Evolutionary conservation across 768 basidiomycete species (phyloP).

Genomic region (Clitopilus hobsonii): DNA sequence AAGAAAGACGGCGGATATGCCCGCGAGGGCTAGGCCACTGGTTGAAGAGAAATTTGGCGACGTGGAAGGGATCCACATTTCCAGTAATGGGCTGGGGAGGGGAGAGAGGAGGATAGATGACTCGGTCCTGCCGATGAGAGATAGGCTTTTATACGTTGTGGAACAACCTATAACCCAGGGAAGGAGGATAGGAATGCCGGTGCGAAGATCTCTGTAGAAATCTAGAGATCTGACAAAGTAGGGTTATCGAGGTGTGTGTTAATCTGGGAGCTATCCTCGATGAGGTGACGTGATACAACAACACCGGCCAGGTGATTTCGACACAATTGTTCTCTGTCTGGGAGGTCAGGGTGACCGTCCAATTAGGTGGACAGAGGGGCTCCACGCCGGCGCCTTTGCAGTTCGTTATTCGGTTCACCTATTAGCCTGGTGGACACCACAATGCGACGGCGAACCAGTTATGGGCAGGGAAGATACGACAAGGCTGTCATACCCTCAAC

Average conservation of each 20-base stretch:
- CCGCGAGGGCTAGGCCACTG: neutral
- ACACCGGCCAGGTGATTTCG: slow-evolving; percentile 1
- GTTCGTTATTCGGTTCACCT: neutral
- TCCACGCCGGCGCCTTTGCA: neutral
- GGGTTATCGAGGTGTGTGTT: neutral
- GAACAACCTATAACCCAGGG: neutral
- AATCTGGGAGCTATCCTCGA: neutral
- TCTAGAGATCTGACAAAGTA: neutral
- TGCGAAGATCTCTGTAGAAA: neutral
- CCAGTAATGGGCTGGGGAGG: neutral
- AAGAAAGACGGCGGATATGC: neutral
- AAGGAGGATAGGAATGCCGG: neutral
- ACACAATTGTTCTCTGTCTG: neutral
- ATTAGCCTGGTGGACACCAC: neutral
- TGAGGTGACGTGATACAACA: neutral
- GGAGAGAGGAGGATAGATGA: neutral
- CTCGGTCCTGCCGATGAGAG: neutral
- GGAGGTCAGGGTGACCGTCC: neutral
- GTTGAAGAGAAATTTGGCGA: neutral
- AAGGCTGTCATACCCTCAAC: neutral
- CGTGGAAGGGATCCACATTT: neutral
- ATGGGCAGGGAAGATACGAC: neutral
- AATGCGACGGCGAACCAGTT: neutral
- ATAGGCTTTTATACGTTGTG: neutral
- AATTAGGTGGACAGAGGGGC: neutral